Conservation (phyloP, 768 basidiomycete genomes). For the Hericium alpestre region DNA sequence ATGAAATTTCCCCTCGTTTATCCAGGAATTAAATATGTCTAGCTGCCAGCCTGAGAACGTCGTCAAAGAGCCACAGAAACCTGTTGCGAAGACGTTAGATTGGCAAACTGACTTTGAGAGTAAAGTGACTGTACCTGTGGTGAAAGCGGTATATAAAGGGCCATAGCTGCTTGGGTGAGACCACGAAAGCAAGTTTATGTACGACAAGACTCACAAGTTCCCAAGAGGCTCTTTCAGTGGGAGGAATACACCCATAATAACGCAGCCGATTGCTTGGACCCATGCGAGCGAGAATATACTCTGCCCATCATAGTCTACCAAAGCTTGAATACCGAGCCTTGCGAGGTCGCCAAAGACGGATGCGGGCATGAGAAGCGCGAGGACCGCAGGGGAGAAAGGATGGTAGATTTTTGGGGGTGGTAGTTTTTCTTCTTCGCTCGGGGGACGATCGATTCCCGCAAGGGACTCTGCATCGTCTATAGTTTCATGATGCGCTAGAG, state of each 20-base stretch:
- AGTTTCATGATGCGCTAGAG: conserved; percentile 25
- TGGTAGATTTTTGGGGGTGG: conserved; percentile 28
- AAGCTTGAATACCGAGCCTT: conserved; percentile 65
- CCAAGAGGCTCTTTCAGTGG: conserved; percentile 64
- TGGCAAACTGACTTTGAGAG: neutral
- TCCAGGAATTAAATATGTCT: conserved; percentile 78
- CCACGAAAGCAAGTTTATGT: conserved; percentile 2
- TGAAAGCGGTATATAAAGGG: conserved; percentile 78
- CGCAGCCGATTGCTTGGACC: conserved; percentile 78
- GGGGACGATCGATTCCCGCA: conserved; percentile 32
- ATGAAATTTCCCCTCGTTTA: conserved; percentile 46
- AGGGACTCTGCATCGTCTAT: conserved; percentile 27
- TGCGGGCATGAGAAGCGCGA: conserved; percentile 66
- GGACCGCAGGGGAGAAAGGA: conserved; percentile 52
- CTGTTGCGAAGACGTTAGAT: conserved; percentile 25
- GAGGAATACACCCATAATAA: conserved; percentile 79
- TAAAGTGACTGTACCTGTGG: conserved; percentile 50
- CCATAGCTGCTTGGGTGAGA: conserved; percentile 50
- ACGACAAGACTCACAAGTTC: conserved; percentile 47
- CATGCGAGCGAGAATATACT: conserved; percentile 79
- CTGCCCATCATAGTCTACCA: conserved; percentile 63
- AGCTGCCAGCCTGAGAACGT: conserved; percentile 96
- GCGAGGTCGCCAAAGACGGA: conserved; percentile 82
- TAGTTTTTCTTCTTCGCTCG: conserved; percentile 22
- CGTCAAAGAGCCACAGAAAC: conserved; percentile 92